Evolutionary conservation across 371 early-diverging fungal genomes (phyloP).

Genomic region (Saksenaea oblongispora): DNA sequence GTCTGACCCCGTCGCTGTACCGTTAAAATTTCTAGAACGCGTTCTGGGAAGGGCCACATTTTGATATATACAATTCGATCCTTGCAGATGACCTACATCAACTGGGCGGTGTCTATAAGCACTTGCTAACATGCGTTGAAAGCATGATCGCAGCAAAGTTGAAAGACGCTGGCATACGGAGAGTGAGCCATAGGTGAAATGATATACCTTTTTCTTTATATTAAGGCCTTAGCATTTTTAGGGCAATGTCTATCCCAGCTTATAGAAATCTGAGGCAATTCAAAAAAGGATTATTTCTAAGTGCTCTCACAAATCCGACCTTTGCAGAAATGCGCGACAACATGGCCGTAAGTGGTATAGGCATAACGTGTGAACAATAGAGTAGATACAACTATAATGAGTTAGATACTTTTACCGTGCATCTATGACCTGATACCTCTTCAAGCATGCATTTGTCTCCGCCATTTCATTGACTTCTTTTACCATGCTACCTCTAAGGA

Average conservation of each 20-base stretch:
- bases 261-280: neutral
- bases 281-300: neutral
- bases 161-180: neutral
- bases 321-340: neutral
- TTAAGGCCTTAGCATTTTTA: neutral
- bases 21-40: neutral
- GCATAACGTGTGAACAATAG: too few species aligned
- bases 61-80: neutral
- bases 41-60: neutral
- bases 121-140: neutral
- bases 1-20: neutral
- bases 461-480: constrained; percentile 9
- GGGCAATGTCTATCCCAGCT: neutral
- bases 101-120: neutral
- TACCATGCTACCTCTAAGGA: constrained; percentile 1
- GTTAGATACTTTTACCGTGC: neutral
- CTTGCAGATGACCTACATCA: neutral
- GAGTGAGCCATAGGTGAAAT: neutral
- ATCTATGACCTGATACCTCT: neutral
- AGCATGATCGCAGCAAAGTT: neutral
- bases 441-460: constrained; percentile 1
- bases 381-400: neutral
- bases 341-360: neutral
- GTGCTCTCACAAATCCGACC: neutral
- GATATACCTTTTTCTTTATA: neutral